A percentile compares a stretch with the other conserved stretches of the same genome.
Conservation (phyloP, 2,329 filamentous ascomycete genomes). For the Exophiala lecanii-corni region DNA sequence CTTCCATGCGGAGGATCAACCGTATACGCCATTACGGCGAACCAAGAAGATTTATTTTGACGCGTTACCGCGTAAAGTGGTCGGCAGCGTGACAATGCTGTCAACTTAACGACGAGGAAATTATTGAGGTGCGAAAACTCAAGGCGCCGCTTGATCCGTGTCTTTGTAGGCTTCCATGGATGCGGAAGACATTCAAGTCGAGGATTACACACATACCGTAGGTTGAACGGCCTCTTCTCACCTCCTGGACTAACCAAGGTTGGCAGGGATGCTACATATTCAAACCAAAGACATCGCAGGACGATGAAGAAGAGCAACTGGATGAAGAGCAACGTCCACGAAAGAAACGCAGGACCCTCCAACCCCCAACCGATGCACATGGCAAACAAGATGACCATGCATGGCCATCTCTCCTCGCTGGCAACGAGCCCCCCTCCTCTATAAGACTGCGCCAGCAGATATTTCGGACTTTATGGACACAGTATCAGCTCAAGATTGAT, state of each 20-base stretch:
- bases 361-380: conserved; percentile 25
- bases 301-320: conserved; percentile 2
- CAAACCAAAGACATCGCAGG: conserved; percentile 4
- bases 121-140: no score
- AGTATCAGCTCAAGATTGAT: conserved; percentile 38
- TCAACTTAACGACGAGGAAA: no score
- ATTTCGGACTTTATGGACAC: conserved; percentile 38
- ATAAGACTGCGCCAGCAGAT: conserved; percentile 34
- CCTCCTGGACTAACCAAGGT: conserved; percentile 1
- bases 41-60: no score
- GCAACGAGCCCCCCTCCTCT: conserved; percentile 33
- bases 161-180: conserved; percentile 9
- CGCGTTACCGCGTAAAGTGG: no score
- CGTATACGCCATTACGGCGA: no score
- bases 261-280: conserved; percentile 26
- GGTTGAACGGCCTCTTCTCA: background rate
- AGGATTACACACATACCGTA: conserved; percentile 17
- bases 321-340: conserved; percentile 40
- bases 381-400: conserved; percentile 15
- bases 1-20: no score
- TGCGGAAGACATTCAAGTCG: conserved; percentile 7
- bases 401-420: conserved; percentile 39
- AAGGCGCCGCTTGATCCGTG: no score
- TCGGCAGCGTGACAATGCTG: no score
- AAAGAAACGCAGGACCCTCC: conserved; percentile 56